These are phyloP conservation scores for Hypoxylon crocopeplum DNA, from an alignment of 495 filamentous ascomycete genomes.

Conservation along the genomic window DNA sequence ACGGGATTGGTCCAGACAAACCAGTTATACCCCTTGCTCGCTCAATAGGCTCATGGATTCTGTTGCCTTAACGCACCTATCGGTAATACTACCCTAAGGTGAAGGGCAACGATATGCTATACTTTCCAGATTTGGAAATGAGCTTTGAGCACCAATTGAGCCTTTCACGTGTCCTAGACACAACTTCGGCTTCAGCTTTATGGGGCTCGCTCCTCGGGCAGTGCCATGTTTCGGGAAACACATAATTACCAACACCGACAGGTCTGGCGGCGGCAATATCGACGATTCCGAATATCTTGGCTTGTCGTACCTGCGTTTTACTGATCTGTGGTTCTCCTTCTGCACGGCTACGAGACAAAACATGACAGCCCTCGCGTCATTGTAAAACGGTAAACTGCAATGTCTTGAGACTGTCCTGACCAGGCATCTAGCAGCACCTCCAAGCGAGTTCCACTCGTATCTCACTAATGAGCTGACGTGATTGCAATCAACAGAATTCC, in stretches of 20 bases:
- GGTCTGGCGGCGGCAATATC: background rate
- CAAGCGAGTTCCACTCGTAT: too few species aligned
- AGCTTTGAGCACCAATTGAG: slow-evolving; percentile 28
- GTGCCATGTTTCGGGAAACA: slow-evolving; percentile 1
- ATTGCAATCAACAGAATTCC: slow-evolving; percentile 6
- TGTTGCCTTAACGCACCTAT: slow-evolving; percentile 8
- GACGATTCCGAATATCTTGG: slow-evolving; percentile 20
- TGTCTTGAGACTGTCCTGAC: background rate
- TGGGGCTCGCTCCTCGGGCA: slow-evolving; percentile 4
- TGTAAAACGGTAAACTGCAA: background rate
- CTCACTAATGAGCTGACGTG: background rate
- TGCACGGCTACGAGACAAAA: slow-evolving; percentile 4
- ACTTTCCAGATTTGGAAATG: slow-evolving; percentile 39
- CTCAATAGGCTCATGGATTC: slow-evolving; percentile 12
- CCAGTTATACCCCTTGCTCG: slow-evolving; percentile 10
- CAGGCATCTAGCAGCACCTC: too few species aligned
- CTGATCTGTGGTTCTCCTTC: slow-evolving; percentile 2
- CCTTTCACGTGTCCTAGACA: slow-evolving; percentile 16
- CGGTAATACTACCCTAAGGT: slow-evolving; percentile 17
- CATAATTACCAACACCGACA: slow-evolving; percentile 19
- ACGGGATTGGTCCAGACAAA: slow-evolving; percentile 19
- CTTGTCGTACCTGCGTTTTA: slow-evolving; percentile 22
- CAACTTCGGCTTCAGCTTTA: slow-evolving; percentile 14
- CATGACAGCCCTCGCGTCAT: background rate
- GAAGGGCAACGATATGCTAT: slow-evolving; percentile 21